Percentiles rank a stretch among this genome's conserved stretches.
phyloP scores from a whole-genome alignment of 139 green algal genomes.

The Coelastrella sp. region DNA sequence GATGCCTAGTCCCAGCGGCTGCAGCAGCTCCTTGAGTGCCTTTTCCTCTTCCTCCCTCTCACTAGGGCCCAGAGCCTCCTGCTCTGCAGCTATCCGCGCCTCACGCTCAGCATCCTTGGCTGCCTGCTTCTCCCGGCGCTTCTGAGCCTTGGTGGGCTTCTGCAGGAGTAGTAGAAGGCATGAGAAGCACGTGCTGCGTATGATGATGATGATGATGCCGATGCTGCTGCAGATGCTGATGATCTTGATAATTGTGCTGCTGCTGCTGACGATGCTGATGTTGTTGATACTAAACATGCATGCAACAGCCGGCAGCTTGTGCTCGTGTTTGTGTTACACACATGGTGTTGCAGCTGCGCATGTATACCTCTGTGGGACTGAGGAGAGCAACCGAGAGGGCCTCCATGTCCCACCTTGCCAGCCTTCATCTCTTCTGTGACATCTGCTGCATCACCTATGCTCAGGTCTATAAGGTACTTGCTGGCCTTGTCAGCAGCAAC shows the following conservation, averaged over 20 bases:
- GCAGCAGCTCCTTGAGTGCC: conserved; percentile 71
- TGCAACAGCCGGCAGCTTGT: no score
- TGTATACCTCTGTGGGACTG: no score
- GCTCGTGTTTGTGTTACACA: no score
- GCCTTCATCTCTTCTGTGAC: conserved; percentile 13
- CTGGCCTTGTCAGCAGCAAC: conserved; percentile 23
- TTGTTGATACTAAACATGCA: no score
- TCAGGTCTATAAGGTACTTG: conserved; percentile 49
- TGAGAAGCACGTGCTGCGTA: not conserved
- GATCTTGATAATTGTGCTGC: no score
- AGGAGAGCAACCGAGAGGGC: no score
- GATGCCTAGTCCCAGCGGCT: conserved; percentile 75
- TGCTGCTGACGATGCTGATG: no score
- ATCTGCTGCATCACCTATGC: conserved; percentile 34
- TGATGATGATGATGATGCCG: no score
- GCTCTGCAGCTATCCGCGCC: conserved; percentile 84
- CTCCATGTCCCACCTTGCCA: not conserved
- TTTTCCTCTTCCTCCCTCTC: conserved; percentile 74
- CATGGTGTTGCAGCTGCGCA: no score
- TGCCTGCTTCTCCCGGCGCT: conserved; percentile 65
- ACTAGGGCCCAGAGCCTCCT: conserved; percentile 74
- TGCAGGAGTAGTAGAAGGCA: conserved; percentile 31
- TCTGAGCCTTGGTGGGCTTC: conserved; percentile 79
- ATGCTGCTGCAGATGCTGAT: not conserved
- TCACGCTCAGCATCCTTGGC: conserved; percentile 77